phyloP scores from a whole-genome alignment of 2,329 filamentous ascomycete species.

The Botrytis squamosa region DNA sequence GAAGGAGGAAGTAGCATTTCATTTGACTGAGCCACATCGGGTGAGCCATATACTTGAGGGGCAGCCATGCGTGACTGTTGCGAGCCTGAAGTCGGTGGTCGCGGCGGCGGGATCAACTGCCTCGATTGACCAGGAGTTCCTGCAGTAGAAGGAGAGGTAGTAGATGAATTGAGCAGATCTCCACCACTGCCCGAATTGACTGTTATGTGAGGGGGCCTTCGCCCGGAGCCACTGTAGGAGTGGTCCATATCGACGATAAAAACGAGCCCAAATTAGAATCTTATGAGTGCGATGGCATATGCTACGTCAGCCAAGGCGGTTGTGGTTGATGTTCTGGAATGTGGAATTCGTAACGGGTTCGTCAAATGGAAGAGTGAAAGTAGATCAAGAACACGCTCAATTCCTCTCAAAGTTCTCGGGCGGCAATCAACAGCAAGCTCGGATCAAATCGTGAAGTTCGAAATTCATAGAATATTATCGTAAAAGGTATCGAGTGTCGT shows the following conservation, averaged over 20 bases:
- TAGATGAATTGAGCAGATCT: conserved; percentile 44
- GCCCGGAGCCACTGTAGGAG: conserved; percentile 19
- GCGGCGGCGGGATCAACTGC: conserved; percentile 34
- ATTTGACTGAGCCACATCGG: conserved; percentile 40
- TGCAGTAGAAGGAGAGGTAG: conserved; percentile 39
- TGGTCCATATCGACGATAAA: conserved; percentile 17
- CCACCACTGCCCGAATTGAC: conserved; percentile 59
- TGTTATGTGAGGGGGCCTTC: conserved; percentile 56
- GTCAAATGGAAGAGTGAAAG: conserved; percentile 11
- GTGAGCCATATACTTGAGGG: conserved; percentile 32
- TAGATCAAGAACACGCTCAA: conserved; percentile 1
- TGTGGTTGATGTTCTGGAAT: conserved; percentile 16
- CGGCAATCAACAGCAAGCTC: neutral
- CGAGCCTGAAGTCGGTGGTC: conserved; percentile 23
- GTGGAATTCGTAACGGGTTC: neutral
- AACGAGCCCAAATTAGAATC: neutral
- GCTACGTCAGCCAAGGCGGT: conserved; percentile 8
- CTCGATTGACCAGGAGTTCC: conserved; percentile 35
- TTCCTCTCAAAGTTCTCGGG: neutral
- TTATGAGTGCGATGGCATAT: conserved; percentile 14
- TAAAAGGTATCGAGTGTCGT: neutral
- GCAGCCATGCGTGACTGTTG: conserved; percentile 21
- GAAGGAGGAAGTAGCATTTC: conserved; percentile 51
- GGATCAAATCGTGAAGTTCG: neutral
- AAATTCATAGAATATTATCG: neutral